Evolutionary conservation across 2,329 filamentous ascomycete species (phyloP), one percentile per base, ranked within the genome.

Genomic region (Sporothrix pallida): DNA sequence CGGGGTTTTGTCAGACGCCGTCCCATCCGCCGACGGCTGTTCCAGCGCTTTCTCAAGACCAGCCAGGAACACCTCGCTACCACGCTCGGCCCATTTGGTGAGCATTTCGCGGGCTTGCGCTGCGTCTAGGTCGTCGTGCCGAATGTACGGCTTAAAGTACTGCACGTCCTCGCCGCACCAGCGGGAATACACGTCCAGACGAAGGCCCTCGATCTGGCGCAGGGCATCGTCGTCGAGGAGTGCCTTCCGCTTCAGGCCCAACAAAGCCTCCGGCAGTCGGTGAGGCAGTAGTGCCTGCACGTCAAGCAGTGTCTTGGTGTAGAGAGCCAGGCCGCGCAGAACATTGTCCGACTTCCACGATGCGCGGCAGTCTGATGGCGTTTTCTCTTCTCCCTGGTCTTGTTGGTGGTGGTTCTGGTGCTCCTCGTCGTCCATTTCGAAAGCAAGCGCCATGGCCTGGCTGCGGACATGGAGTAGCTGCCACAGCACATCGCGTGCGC

Each of bases 111-210:
- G 86, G 0, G 89, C 88, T 75, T 90, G 87, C 31, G 84, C 82
- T 23, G 87, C 88, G 31, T 90, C 87, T 4, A 93, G 81, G 76
- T 96, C 92, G 76, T 95, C 93, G 78, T 97, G 91, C 44, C 93
- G 90, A 50, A 97, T 92, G 83, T 94, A 97, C 0, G 95, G 95
- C 0, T 91, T 95, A 79, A 97, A 98, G 76, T 92, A 92, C 65
- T 89, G 89, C 58, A 97, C 92, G 75, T 97, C 93, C 8, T 94
- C 90, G 20, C 92, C 88, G 75, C 96, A 92, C 92, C 94, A 97
- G 23, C 87, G 87, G 76, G 91, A 89, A 78, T 93, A 90, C 10
- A 96, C 83, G 79, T 97, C 94, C 37, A 98, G 83, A 50, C 92
- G 89, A 13, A 97, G 83, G 17, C 91, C 91, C 76, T 93, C 89